phyloP scores from a whole-genome alignment of 2,329 filamentous ascomycete genomes.

The Kalaharituber pfeilii region DNA sequence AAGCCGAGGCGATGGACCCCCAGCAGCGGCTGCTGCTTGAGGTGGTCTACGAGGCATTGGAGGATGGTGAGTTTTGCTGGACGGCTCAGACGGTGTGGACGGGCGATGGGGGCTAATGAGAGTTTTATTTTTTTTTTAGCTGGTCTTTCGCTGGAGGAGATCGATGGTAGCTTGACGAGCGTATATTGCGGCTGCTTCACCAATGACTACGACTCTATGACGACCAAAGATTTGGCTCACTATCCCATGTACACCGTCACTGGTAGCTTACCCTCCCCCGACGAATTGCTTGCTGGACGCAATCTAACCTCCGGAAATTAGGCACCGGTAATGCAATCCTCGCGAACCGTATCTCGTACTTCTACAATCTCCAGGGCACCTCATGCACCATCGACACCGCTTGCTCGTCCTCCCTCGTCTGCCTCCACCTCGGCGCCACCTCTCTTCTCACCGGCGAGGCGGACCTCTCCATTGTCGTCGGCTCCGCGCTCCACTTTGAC shows the following conservation, averaged over 20 bases:
- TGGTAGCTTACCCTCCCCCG: too few relatives aligned
- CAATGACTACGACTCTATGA: slow-evolving; percentile 27
- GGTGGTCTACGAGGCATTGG: slow-evolving; percentile 38
- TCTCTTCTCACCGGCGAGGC: slow-evolving; percentile 29
- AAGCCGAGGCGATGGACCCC: slow-evolving; percentile 35
- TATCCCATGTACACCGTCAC: background rate
- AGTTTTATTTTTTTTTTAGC: too few relatives aligned
- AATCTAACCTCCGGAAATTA: background rate
- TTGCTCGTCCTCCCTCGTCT: slow-evolving; percentile 36
- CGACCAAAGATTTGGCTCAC: background rate
- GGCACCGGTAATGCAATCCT: background rate
- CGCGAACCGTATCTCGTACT: slow-evolving; percentile 30
- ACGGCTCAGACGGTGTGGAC: too few relatives aligned
- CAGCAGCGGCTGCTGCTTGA: slow-evolving; percentile 38
- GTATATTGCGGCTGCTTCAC: slow-evolving; percentile 29
- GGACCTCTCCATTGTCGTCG: slow-evolving; percentile 1
- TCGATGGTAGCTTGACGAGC: slow-evolving; percentile 27
- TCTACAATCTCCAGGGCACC: slow-evolving; percentile 29
- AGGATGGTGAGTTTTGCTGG: too few relatives aligned
- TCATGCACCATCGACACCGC: slow-evolving; percentile 36
- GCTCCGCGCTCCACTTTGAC: slow-evolving; percentile 23
- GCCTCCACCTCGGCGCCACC: slow-evolving; percentile 36
- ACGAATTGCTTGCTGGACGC: too few relatives aligned
- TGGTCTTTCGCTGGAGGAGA: too few relatives aligned
- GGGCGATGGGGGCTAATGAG: slow-evolving; percentile 30